Evolutionary conservation across 2,329 filamentous ascomycete genomes (phyloP), one percentile per base, ranked within the genome.

Genomic region (Dothiorella sarmentorum): DNA sequence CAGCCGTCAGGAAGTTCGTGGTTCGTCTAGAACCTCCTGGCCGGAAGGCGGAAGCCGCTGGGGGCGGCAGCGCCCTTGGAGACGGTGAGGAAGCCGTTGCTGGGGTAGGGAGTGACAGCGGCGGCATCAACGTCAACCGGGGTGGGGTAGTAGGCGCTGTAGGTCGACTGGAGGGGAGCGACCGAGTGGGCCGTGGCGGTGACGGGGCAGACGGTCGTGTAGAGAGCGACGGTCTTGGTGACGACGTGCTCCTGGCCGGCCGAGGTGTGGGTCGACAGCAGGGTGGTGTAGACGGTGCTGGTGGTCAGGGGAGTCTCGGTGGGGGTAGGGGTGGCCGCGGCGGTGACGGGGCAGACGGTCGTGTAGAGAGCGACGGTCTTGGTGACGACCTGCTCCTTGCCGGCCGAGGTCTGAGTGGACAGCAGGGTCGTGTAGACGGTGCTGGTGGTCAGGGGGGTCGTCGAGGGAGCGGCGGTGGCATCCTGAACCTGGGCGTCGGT

Each of bases 331-430:
- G n/a, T n/a, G 24, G 33, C 43, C 17, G 53, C 33, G n/a, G 57
- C 57, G 22, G 60, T 15, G 35, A 61, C 57, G 9, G 65, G 58
- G 13, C 63, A 62, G 38, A 53, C 56, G 35, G 58, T 58, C 38
- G 66, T 60, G 20, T 68, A 68, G 59, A 66, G 68, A 6, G 68
- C 59, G 33, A 61, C 51, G 11, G 59, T 58, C 44, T 58, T 56
- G 29, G 53, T 53, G 55, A 55, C 59, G 38, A 55, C 37, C 18
- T 40, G 24, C 35, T 52, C 53, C 17, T 63, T 61, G 61, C 58
- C 27, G 57, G 42, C 38, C 20, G 27, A 33, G 40, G 57, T 58
- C 33, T 26, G 22, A 51, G 68, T 68, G 64, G 66, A 70, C n/a
- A 64, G 60, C 38, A 56, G 60, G 60, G 65, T 60, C 49, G 64